Evolutionary conservation across 345 rosid genomes (phyloP).

Genomic region (Eucalyptus cloeziana): DNA sequence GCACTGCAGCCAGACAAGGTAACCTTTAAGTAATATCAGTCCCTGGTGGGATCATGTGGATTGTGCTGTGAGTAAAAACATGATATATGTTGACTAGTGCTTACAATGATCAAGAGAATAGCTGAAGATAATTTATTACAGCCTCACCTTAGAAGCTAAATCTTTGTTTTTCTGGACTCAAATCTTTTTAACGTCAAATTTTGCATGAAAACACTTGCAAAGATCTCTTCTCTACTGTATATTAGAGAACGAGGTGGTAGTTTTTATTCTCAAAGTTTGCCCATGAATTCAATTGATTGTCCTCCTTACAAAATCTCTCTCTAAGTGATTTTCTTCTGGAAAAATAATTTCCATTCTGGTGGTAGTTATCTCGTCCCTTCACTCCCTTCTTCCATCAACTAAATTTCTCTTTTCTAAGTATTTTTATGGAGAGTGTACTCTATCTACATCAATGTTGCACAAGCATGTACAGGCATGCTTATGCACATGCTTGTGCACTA

Average conservation of each 20-base stretch:
- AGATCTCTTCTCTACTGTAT: not conserved
- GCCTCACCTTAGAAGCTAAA: not conserved
- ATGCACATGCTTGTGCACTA: not conserved
- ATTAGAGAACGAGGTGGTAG: not conserved
- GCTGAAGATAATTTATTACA: not conserved
- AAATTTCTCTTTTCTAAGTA: not conserved
- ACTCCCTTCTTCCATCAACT: not conserved
- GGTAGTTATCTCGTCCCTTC: not conserved
- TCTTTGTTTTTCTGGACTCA: not conserved
- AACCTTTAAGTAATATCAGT: not conserved
- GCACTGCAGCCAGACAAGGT: slow-evolving; percentile 62
- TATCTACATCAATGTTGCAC: not conserved
- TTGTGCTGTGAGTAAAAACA: not conserved
- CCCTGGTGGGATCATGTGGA: not conserved
- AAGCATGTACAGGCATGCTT: not conserved
- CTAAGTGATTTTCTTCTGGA: not conserved
- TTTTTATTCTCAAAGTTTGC: not conserved
- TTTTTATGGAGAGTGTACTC: not conserved
- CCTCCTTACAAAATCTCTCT: not conserved
- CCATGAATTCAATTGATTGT: not conserved
- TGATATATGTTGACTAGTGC: not conserved
- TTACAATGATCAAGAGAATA: not conserved
- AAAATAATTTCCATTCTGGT: not conserved
- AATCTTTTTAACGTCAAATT: not conserved
- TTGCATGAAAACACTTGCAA: not conserved